Base-by-base conservation (phyloP, 345 rosid species). In the Citrus reticulata region DNA sequence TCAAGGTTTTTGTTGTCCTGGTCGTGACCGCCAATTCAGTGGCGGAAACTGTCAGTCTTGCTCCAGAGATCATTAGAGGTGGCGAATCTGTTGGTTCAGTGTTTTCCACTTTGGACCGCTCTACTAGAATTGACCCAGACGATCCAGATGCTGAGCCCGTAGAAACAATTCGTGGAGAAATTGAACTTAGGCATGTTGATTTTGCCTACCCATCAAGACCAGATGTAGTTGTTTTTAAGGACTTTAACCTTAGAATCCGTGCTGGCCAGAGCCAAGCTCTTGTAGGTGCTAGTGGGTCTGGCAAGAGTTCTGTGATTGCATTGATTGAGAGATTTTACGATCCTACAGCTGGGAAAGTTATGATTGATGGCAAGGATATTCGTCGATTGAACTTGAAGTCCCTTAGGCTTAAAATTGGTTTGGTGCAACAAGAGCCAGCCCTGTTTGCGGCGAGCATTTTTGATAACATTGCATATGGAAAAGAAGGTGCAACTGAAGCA, bases 1-100 rank as follows among this genome's bases (percentile, higher is more conserved):
- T 96, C 65, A 96, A 96, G 89, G 99, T 96, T 77, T 96, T 96
- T 27, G 99, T 96, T 39, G 99, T 96, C 49, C 79, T 96, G 68
- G 99, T 96, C 4, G 86, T 96, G 81, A 94, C 99, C 0, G 99
- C 99, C 32, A 96, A 96, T 85, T 96, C 99, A 32, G 99, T 96
- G 16, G 99, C 99, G 1, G 99, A 96, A 85, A 96, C 99, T 7
- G 99, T 96, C 61, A 96, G 98, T 83, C 98, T 96, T 54, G 99
- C 99, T 62, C 99, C 99, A n/a, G 99, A 96, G 87, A 96, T 96
- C 67, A 87, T 96, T 68, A 85, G 98, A 42, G 99, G 99, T 29
- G 98, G 99, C 70, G 99, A 96, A 86, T 94, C 99, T 1, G 97
- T 94, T 9, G 99, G 99, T 76, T 96, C 99, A 0, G 99, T 96